Conservation (phyloP, 2,329 filamentous ascomycete genomes). For the Sporothrix pseudoabietina region DNA sequence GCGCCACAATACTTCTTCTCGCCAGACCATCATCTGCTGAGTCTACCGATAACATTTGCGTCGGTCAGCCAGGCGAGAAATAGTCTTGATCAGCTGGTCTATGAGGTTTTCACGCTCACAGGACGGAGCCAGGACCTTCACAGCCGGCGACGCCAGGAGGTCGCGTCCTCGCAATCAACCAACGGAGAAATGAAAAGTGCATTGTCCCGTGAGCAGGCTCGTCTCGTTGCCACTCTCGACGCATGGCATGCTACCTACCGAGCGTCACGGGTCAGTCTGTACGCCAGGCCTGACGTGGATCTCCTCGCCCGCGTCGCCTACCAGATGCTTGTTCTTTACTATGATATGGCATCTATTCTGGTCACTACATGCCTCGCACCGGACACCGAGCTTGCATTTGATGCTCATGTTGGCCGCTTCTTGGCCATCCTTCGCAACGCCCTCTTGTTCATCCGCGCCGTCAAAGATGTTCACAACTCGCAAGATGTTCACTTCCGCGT, state of each 20-base stretch:
- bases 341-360: conserved; percentile 17
- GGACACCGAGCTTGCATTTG: conserved; percentile 8
- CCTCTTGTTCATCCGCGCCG: not conserved
- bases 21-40: not conserved
- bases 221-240: not conserved
- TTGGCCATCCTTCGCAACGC: conserved; percentile 5
- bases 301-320: conserved; percentile 10
- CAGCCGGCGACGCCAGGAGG: not conserved
- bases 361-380: not conserved
- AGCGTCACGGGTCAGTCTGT: not conserved
- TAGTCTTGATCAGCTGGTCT: not conserved
- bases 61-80: conserved; percentile 1
- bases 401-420: not conserved
- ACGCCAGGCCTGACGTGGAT: not conserved
- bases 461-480: conserved; percentile 21
- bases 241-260: conserved; percentile 15
- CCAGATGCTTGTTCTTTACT: conserved; percentile 9
- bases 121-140: not conserved
- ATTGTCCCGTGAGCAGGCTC: not conserved
- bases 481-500: conserved; percentile 9
- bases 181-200: not conserved
- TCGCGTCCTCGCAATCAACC: not conserved
- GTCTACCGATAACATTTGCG: not conserved
- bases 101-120: not conserved
- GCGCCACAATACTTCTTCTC: conserved; percentile 17